These are phyloP conservation scores for Aspergillus transmontanensis DNA, from an alignment of 2,329 filamentous ascomycete species.

Conservation along the genomic window DNA sequence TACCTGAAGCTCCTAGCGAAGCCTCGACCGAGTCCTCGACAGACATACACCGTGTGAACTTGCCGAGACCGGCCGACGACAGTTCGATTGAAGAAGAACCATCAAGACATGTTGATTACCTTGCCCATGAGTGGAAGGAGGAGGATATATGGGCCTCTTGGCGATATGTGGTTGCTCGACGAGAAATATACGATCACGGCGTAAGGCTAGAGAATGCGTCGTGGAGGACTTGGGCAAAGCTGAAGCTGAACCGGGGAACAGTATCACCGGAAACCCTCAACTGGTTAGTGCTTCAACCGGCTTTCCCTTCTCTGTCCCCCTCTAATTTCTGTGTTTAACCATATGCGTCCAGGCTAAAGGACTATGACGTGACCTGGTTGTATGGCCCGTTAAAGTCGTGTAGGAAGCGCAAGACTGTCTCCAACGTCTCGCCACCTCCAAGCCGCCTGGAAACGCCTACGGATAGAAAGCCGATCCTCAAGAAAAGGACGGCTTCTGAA, in stretches of 20 bases:
- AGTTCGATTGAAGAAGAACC: slow-evolving; percentile 73
- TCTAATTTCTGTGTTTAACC: slow-evolving; percentile 10
- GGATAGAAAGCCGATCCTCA: slow-evolving; percentile 85
- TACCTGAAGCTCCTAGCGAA: slow-evolving; percentile 28
- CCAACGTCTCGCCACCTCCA: slow-evolving; percentile 52
- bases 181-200: slow-evolving; percentile 77
- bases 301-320: not conserved
- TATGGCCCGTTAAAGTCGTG: slow-evolving; percentile 89
- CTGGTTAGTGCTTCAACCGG: slow-evolving; percentile 64
- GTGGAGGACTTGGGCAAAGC: slow-evolving; percentile 95
- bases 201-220: slow-evolving; percentile 90
- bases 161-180: slow-evolving; percentile 84
- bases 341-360: slow-evolving; percentile 77
- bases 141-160: slow-evolving; percentile 98
- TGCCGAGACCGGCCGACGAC: slow-evolving; percentile 71
- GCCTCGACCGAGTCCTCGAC: slow-evolving; percentile 29
- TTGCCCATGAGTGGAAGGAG: slow-evolving; percentile 90
- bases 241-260: slow-evolving; percentile 82
- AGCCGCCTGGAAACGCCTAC: slow-evolving; percentile 62
- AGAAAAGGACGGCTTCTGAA: slow-evolving; percentile 95
- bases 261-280: slow-evolving; percentile 90
- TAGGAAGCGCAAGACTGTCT: slow-evolving; percentile 55
- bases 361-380: slow-evolving; percentile 95
- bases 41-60: slow-evolving; percentile 61
- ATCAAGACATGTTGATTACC: slow-evolving; percentile 89